phyloP scores from a whole-genome alignment of 2,329 filamentous ascomycete genomes.

The Ilyonectria destructans region DNA sequence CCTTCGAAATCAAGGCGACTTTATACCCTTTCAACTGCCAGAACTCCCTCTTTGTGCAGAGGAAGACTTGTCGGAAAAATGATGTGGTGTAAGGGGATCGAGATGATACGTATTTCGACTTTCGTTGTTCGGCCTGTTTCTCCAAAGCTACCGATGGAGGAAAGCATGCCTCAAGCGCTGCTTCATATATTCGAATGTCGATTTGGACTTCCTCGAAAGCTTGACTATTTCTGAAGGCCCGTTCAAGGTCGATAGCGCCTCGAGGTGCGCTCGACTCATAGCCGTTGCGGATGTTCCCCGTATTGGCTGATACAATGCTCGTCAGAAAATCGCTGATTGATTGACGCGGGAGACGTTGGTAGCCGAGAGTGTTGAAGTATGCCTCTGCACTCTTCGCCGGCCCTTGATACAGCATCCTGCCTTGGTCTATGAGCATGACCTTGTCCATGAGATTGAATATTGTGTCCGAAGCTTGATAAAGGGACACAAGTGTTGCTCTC shows the following conservation, averaged over 20 bases:
- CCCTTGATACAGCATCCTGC: conserved; percentile 79
- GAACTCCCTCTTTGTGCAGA: conserved; percentile 80
- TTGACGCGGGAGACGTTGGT: conserved; percentile 77
- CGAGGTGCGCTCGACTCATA: conserved; percentile 77
- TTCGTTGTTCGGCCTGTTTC: conserved; percentile 69
- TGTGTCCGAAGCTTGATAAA: conserved; percentile 62
- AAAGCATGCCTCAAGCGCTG: conserved; percentile 51
- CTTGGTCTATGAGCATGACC: conserved; percentile 82
- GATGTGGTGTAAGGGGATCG: conserved; percentile 84
- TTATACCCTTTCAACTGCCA: conserved; percentile 85
- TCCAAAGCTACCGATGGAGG: no score
- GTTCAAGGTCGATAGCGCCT: conserved; percentile 78
- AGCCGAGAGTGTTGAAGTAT: conserved; percentile 80
- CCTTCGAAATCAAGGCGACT: conserved; percentile 82
- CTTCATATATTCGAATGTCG: conserved; percentile 70
- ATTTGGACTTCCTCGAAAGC: conserved; percentile 72
- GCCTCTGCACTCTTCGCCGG: conserved; percentile 72
- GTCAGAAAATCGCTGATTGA: conserved; percentile 66
- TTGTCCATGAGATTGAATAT: conserved; percentile 78
- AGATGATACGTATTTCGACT: conserved; percentile 78
- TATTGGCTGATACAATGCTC: conserved; percentile 71
- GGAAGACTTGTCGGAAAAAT: conserved; percentile 79
- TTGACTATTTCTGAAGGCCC: conserved; percentile 75
- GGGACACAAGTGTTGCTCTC: conserved; percentile 64
- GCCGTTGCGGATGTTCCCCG: conserved; percentile 77